Evolutionary conservation across 2,329 filamentous ascomycete species (phyloP).

Genomic region (Fusarium sp.): DNA sequence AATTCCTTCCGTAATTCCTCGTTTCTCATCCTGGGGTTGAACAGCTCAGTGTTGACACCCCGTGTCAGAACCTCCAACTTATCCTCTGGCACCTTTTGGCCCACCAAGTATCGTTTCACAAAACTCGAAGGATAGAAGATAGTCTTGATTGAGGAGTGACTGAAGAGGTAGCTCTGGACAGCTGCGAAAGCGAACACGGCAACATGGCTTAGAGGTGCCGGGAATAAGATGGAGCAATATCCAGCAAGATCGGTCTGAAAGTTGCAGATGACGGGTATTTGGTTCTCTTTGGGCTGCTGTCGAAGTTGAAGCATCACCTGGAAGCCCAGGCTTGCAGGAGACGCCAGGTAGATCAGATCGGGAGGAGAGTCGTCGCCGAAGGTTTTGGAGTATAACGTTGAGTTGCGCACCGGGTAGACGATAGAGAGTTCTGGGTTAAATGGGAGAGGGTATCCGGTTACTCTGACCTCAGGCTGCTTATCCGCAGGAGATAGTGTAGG

Average conservation of each 20-base stretch:
- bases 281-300: constrained; percentile 66
- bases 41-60: constrained; percentile 74
- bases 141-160: constrained; percentile 70
- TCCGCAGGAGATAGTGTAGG: constrained; percentile 51
- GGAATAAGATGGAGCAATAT: constrained; percentile 78
- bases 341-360: constrained; percentile 78
- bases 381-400: constrained; percentile 69
- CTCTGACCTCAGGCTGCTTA: constrained; percentile 65
- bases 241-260: constrained; percentile 79
- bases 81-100: constrained; percentile 65
- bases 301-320: constrained; percentile 78
- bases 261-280: constrained; percentile 74
- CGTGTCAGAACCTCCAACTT: constrained; percentile 73
- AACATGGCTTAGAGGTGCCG: constrained; percentile 69
- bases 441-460: constrained; percentile 75
- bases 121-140: constrained; percentile 78
- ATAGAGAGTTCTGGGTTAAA: constrained; percentile 80
- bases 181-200: constrained; percentile 72
- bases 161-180: constrained; percentile 77
- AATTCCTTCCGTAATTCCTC: constrained; percentile 65
- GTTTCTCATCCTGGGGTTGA: constrained; percentile 67
- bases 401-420: constrained; percentile 76
- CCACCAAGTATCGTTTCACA: constrained; percentile 71
- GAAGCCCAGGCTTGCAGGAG: constrained; percentile 77
- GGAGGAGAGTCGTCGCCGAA: constrained; percentile 67